Base-by-base conservation (phyloP, 495 filamentous ascomycete species). In the Penicillium diatomitis region DNA sequence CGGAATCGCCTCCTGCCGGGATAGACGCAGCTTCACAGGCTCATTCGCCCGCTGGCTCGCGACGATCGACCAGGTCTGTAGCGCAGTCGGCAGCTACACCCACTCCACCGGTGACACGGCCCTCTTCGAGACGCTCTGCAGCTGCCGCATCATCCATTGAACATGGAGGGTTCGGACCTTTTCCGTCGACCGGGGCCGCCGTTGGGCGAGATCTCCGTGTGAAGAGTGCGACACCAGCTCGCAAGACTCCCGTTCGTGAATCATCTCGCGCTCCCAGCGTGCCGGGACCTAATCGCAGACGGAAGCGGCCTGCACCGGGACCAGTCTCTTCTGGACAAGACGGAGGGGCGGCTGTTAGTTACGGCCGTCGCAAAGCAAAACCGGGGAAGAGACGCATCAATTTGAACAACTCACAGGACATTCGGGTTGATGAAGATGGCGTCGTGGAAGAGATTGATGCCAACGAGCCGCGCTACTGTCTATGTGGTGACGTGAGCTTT, bases 401-500 rank as follows among this genome's bases (percentile, higher is more conserved):
- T 44, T 39, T 57, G 27, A 63, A 62, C 27, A 65, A 66, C 27
- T 60, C 52, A 4, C 64, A 74, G 36, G 69, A 75, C 33, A 60
- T 69, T 34, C 70, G 70, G 8, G 66, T 74, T 29, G 70, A 74
- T 44, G 67, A 73, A 48, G 71, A 73, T 44, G 72, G 72, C 0
- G 69, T 75, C 0, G 41, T 74, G 5, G 90, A 95, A 57, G 73
- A 84, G 49, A 88, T 95, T 57, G 89, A 95, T 66, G 83, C 87
- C 4, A 76, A 90, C 54, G 92, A 96, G 69, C 83, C 87, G 9
- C 74, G 82, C 44, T 98, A 96, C 64, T 98, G 92, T 65, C 63
- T 92, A 8, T 98, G 92, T 66, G 85, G 89, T 49, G 78, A 91
- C 47, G 89, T 97, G 38, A 95, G 88, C 61, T 95, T 83, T 62